Percentiles rank a stretch among this genome's conserved stretches.
Conservation (phyloP, 257 asterid species). For the Orobanche coerulescens region DNA sequence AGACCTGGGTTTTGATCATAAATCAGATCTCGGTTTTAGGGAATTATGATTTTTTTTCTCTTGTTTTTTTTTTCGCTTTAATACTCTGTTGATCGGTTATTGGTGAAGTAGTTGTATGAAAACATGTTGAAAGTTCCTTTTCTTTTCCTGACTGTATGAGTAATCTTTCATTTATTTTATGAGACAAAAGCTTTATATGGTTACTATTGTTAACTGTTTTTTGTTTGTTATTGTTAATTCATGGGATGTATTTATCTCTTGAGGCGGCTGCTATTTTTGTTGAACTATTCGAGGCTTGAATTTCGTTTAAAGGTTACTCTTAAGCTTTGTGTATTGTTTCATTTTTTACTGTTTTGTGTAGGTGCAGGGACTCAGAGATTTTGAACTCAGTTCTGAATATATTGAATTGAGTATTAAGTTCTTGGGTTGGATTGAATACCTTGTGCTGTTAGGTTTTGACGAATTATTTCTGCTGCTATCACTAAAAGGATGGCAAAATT, state of each 20-base stretch:
- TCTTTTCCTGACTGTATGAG: background rate
- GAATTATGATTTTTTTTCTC: slow-evolving; percentile 5
- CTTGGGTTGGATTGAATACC: slow-evolving; percentile 7
- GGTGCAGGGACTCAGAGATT: slow-evolving; percentile 32
- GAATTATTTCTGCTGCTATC: slow-evolving; percentile 17
- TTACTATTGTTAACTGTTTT: background rate
- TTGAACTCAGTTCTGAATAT: slow-evolving; percentile 29
- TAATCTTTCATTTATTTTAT: background rate
- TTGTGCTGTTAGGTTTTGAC: slow-evolving; percentile 12
- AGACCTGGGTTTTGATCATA: slow-evolving; percentile 6
- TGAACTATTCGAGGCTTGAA: slow-evolving; percentile 21
- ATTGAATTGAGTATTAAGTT: slow-evolving; percentile 31
- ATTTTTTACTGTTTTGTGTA: slow-evolving; percentile 10
- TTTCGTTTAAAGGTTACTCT: slow-evolving; percentile 16
- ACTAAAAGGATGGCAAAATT: slow-evolving; percentile 48
- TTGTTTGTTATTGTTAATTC: background rate
- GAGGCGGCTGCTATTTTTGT: slow-evolving; percentile 21
- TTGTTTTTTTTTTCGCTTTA: slow-evolving; percentile 10
- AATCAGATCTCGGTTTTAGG: slow-evolving; percentile 21
- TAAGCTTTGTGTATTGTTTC: background rate
- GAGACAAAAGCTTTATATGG: background rate
- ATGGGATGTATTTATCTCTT: slow-evolving; percentile 16
- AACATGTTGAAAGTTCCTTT: slow-evolving; percentile 11
- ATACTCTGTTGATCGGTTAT: slow-evolving; percentile 7
- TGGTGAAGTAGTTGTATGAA: slow-evolving; percentile 13